These are phyloP conservation scores for Gynostemma pentaphyllum DNA, from an alignment of 306 rosid genomes.

Conservation along the genomic window DNA sequence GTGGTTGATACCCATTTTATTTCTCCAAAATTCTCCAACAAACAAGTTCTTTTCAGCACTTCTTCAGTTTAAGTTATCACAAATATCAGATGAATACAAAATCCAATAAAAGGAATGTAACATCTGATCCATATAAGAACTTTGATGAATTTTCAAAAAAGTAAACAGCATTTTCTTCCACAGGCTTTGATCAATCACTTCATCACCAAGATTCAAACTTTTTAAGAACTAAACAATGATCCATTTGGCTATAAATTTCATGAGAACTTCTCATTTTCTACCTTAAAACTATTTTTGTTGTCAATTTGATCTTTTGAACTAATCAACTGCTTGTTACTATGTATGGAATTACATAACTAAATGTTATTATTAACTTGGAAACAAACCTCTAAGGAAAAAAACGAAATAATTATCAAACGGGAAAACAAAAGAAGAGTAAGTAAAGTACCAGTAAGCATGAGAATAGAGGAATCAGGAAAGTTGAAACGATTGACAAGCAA, in stretches of 20 bases:
- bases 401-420: background rate
- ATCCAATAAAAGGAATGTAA: too few species aligned
- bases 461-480: conserved; percentile 31
- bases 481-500: conserved; percentile 29
- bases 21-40: too few species aligned
- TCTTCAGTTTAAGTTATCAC: too few species aligned
- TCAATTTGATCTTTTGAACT: background rate
- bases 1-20: too few species aligned
- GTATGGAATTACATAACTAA: too few species aligned
- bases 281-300: background rate
- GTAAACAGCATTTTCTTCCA: too few species aligned
- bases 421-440: background rate
- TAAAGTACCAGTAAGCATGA: conserved; percentile 34
- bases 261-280: background rate
- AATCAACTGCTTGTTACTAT: too few species aligned
- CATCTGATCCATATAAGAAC: too few species aligned
- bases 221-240: background rate
- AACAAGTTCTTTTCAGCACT: too few species aligned
- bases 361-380: too few species aligned
- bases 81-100: too few species aligned
- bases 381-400: background rate
- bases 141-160: too few species aligned
- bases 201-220: background rate
- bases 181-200: background rate
- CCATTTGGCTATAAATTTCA: background rate